Percentiles rank a stretch among this genome's conserved stretches.
These are phyloP conservation scores for Amanita muscaria DNA, from an alignment of 768 basidiomycete genomes.

Conservation along the genomic window DNA sequence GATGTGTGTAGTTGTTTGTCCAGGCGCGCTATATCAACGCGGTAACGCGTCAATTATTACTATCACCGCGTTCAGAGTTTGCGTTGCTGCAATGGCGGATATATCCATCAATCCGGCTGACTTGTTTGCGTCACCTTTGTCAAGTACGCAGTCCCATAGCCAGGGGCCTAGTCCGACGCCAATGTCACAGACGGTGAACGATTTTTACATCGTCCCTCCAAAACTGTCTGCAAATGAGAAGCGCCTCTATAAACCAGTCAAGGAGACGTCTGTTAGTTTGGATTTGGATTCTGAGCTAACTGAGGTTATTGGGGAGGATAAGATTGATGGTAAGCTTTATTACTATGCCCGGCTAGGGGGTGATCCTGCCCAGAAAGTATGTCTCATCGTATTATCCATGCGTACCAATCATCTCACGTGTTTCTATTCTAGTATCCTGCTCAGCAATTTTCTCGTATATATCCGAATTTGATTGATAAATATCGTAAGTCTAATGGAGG, in stretches of 20 bases:
- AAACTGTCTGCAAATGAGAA: conserved; percentile 29
- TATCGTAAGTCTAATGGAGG: conserved; percentile 38
- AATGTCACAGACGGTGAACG: background rate
- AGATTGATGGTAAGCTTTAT: conserved; percentile 29
- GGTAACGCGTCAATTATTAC: background rate
- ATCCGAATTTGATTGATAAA: conserved; percentile 38
- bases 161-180: background rate
- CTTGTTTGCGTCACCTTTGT: conserved; percentile 4
- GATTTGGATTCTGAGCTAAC: conserved; percentile 26
- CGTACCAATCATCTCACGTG: conserved; percentile 21
- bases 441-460: conserved; percentile 26
- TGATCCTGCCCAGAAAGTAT: conserved; percentile 53
- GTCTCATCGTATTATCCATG: conserved; percentile 14
- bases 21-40: no score
- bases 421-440: conserved; percentile 33
- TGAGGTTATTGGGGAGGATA: conserved; percentile 53
- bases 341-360: conserved; percentile 54
- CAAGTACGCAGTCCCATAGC: background rate
- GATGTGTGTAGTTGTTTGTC: background rate
- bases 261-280: conserved; percentile 24
- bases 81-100: background rate
- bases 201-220: conserved; percentile 31
- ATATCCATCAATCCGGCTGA: conserved; percentile 4
- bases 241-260: conserved; percentile 30
- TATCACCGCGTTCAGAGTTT: background rate